These are phyloP conservation scores for Protomyces inouyei DNA, from an alignment of 1,139 yeast species.

Conservation along the genomic window DNA sequence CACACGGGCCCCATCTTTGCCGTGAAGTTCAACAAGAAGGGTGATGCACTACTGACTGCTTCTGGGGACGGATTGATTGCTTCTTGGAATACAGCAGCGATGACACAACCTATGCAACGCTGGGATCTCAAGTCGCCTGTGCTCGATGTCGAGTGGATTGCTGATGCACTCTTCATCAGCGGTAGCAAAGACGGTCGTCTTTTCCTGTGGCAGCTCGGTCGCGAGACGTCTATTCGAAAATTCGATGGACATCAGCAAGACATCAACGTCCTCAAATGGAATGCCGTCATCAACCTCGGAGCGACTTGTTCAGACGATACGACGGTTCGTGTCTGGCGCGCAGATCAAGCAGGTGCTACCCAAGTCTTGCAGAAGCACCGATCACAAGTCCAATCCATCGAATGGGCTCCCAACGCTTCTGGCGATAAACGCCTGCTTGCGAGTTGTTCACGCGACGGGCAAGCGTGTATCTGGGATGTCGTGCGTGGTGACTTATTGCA, in stretches of 20 bases:
- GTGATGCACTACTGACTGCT: slow-evolving; percentile 43
- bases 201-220: slow-evolving; percentile 55
- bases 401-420: slow-evolving; percentile 19
- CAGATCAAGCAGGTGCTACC: slow-evolving; percentile 20
- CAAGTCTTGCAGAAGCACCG: slow-evolving; percentile 10
- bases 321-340: slow-evolving; percentile 26
- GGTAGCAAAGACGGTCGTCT: slow-evolving; percentile 57
- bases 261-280: slow-evolving; percentile 59
- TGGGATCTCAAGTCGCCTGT: slow-evolving; percentile 43
- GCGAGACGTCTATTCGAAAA: slow-evolving; percentile 53
- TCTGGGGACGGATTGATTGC: slow-evolving; percentile 46
- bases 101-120: slow-evolving; percentile 47
- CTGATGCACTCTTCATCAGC: slow-evolving; percentile 61
- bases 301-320: slow-evolving; percentile 43
- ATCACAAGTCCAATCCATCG: slow-evolving; percentile 11
- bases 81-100: slow-evolving; percentile 53
- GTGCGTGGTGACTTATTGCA: slow-evolving; percentile 25
- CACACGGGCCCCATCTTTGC: slow-evolving; percentile 53
- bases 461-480: slow-evolving; percentile 26
- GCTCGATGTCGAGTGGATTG: slow-evolving; percentile 67
- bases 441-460: slow-evolving; percentile 22
- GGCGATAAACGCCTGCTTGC: slow-evolving; percentile 16
- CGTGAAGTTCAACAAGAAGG: slow-evolving; percentile 50
- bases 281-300: slow-evolving; percentile 37
- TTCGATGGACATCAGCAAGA: slow-evolving; percentile 65